Evolutionary conservation across 2,329 filamentous ascomycete genomes (phyloP), one percentile per base, ranked within the genome.

Genomic region (Tympanopsis confertula): DNA sequence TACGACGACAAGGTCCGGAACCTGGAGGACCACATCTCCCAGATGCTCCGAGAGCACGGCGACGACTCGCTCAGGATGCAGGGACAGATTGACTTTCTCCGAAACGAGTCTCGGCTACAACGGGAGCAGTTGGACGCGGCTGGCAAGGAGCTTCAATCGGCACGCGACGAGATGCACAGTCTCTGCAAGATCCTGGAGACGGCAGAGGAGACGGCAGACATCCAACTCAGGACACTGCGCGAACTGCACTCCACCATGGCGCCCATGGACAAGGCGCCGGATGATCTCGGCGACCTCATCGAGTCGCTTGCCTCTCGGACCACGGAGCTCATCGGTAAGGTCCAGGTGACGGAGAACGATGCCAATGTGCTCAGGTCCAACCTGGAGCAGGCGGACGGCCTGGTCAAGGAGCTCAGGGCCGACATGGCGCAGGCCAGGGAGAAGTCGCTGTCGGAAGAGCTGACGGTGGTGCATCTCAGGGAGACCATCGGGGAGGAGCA

Each of bases 21-120:
- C 7, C 15, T 33, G 12, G 30, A 33, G 30, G 7, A 7, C 10
- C 10, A 33, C 7, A 10, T 33, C 15, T 62, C 59, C 7, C 63
- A 67, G 39, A 52, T 45, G 22, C 42, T 62, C 14, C 51, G 55
- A 14, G 45, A 46, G 19, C 54, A 58, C 42, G 63, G 65, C 29
- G 75, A 78, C 26, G 74, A 78, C 38, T 50, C 58, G 2, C 63
- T 74, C 35, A 78, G 74, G 44, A 62, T 65, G 1, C 72, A 80
- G 43, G 74, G 72, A 2, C 75, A 82, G 47, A 63, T 79, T 17
- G 73, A 78, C 2, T 77, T 72, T 43, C 58, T 82, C 19, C 68
- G 74, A 17, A 76, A 75, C 41, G 50, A 17, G 33, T 39, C 13
- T 48, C 52, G n/a, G 37, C 57, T 2, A 47, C 55, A 43, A 41